Evolutionary conservation across 1,284 basidiomycete genomes (phyloP).

Genomic region (Cutaneotrichosporon dermatis): DNA sequence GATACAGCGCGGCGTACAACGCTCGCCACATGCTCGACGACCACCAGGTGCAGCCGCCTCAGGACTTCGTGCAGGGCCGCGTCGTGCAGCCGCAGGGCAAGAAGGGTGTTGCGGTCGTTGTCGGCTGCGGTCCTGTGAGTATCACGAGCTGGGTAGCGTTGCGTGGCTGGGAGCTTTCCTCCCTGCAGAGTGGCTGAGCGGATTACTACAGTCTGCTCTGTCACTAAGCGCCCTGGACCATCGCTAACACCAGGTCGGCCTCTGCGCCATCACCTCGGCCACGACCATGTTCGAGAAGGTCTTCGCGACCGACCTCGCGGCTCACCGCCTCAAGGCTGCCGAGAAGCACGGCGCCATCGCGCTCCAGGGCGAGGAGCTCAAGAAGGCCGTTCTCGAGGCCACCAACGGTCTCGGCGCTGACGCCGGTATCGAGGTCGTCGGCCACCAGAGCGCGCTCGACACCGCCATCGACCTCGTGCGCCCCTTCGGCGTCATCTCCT

Average conservation of each 20-base stretch:
- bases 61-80: background rate
- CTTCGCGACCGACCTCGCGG: slow-evolving; percentile 37
- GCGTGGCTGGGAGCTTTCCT: too few species aligned
- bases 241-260: slow-evolving; percentile 24
- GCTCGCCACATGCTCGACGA: slow-evolving; percentile 41
- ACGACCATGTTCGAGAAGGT: slow-evolving; percentile 42
- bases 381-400: slow-evolving; percentile 28
- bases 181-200: too few species aligned
- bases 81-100: slow-evolving; percentile 21
- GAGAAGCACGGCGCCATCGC: slow-evolving; percentile 47
- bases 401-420: slow-evolving; percentile 51
- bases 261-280: slow-evolving; percentile 50
- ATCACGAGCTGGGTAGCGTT: too few species aligned
- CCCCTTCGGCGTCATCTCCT: slow-evolving; percentile 72
- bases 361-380: slow-evolving; percentile 28
- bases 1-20: slow-evolving; percentile 49
- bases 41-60: slow-evolving; percentile 5
- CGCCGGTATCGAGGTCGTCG: slow-evolving; percentile 63
- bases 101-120: slow-evolving; percentile 42
- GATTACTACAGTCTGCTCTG: too few species aligned
- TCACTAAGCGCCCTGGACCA: too few species aligned
- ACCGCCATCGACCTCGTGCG: slow-evolving; percentile 71
- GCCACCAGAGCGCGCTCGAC: slow-evolving; percentile 64
- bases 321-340: slow-evolving; percentile 28
- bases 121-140: slow-evolving; percentile 51